Evolutionary conservation across 164 flowering plant genomes (phyloP), one percentile per base, ranked within the genome.

Genomic region (Magnolia kwangsiensis): DNA sequence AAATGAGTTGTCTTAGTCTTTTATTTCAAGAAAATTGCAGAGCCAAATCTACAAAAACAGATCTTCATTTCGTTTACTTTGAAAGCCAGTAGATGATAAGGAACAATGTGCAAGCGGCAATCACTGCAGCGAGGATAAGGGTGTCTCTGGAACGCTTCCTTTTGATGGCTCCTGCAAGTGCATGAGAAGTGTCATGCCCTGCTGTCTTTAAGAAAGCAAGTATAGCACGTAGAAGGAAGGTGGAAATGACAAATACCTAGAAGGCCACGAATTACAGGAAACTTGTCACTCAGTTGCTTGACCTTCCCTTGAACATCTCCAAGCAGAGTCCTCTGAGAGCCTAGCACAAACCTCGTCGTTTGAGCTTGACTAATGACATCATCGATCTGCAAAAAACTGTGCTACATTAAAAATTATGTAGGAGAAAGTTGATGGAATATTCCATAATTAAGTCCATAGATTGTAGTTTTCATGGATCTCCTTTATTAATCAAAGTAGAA

Each of bases 351-450:
- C 74, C 91, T 90, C 49, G 99, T 92, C 23, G 92, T 69, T 83
- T 96, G 98, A 80, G 98, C 99, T 86, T 96, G 99, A 83, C 81
- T 89, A 65, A 96, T 96, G 23, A 96, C 98, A 63, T 96, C 99
- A 83, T 96, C 99, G 72, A 96, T 92, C 99, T 95, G 85, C 72
- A 85, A 8, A 78, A 24, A 11, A 69, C 8, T 49, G 50, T 55
- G 61, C 1, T 55, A 10, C 18, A 11, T 55, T 11, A 55, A 55
- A 55, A 55, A 0, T 11, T 16, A 13, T 13, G 13, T 16, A 37
- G 72, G 5, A 31, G 21, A 16, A 16, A 19, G 59, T 8, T 0
- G 51, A 70, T 18, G 55, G 2, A 45, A 70, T 9, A 3, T 11
- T 37, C 45, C 45, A 37, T 37, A 37, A 37, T 37, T 37, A 37